Evolutionary conservation across 805 yeast genomes (phyloP), one percentile per base, ranked within the genome.

Genomic region (Naumovozyma baii): DNA sequence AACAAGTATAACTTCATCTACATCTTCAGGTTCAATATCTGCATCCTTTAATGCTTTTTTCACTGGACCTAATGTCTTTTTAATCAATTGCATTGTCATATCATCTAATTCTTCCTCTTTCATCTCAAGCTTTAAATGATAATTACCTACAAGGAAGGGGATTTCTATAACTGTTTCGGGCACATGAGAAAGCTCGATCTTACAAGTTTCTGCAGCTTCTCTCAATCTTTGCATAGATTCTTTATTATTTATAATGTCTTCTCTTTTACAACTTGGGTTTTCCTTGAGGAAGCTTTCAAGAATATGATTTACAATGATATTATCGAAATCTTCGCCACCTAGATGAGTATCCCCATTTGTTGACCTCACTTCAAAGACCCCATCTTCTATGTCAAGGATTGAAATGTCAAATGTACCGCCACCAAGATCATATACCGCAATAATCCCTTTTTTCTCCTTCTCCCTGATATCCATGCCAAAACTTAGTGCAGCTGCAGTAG

Each of bases 371-470:
- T 82, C 88, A 57, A 83, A 82, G 12, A 83, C 84, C 46, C 87
- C 85, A 50, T 76, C 83, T 52, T 80, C 90, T 43, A 83, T 81
- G 49, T 82, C 85, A 47, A 83, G 64, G 41, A 83, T 70, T 13
- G 90, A 81, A 34, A 83, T 81, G 63, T 83, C 94, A 61, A 83
- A 83, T 31, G 92, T 83, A 44, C 92, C 92, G 43, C 92, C 92
- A 50, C 92, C 92, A 49, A 83, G 70, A 62, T 83, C 94, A 54
- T 79, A 83, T 32, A 69, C 72, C 9, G 72, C 72, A 34, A 68
- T 61, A 18, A 68, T 49, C 3, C 69, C 69, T 20, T 54, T 44
- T 33, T 59, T 54, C 37, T 50, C 43, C 30, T 52, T 48, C 31
- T 52, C 54, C 4, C 29, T 29, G 33, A 61, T 62, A 13, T 33